Conservation (phyloP, 2,329 filamentous ascomycete genomes). For the Aspergillus nomiae region DNA sequence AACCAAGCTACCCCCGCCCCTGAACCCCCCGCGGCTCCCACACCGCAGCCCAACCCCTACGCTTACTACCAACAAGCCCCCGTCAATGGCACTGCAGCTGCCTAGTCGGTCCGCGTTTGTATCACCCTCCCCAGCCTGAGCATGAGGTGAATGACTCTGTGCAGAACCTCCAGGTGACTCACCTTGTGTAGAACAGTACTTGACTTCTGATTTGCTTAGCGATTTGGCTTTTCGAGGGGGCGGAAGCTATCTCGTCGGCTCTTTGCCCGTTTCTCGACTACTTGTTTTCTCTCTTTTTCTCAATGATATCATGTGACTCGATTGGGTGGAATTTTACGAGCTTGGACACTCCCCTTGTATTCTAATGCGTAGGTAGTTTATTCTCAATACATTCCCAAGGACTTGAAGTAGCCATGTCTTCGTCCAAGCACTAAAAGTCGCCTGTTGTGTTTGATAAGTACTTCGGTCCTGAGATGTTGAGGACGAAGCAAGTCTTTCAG, state of each 20-base stretch:
- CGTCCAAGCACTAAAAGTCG: neutral
- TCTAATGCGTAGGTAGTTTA: conserved; percentile 28
- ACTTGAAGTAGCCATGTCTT: neutral
- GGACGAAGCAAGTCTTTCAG: neutral
- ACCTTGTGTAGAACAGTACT: conserved; percentile 24
- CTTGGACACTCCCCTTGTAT: conserved; percentile 33
- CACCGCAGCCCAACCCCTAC: conserved; percentile 28
- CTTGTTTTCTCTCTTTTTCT: conserved; percentile 3
- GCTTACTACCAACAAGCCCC: conserved; percentile 34
- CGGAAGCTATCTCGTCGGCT: conserved; percentile 4
- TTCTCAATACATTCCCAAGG: conserved; percentile 1
- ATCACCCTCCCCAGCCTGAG: neutral
- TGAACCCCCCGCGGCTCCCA: conserved; percentile 13
- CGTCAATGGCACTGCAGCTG: conserved; percentile 28
- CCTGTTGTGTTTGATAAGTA: neutral
- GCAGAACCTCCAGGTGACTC: conserved; percentile 11
- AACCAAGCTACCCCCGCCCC: conserved; percentile 2
- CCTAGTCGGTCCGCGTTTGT: conserved; percentile 11
- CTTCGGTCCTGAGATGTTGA: neutral
- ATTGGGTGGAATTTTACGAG: conserved; percentile 24
- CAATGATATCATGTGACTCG: conserved; percentile 24
- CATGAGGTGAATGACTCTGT: conserved; percentile 10
- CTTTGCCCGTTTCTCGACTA: conserved; percentile 12
- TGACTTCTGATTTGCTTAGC: conserved; percentile 24
- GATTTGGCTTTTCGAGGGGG: conserved; percentile 23